These are phyloP conservation scores for Collybia mongolica DNA, from an alignment of 768 basidiomycete genomes.

Conservation along the genomic window DNA sequence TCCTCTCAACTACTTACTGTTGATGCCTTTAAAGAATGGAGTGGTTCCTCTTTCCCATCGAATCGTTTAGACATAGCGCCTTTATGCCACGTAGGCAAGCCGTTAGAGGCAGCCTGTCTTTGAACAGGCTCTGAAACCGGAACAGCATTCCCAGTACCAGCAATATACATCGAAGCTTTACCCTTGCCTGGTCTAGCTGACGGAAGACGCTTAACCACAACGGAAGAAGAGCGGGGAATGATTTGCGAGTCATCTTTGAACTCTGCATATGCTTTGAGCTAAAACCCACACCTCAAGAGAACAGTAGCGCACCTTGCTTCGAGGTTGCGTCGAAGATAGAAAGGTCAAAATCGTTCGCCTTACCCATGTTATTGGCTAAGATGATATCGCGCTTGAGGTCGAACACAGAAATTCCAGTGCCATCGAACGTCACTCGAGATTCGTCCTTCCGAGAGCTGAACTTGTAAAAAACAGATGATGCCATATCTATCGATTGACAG, in stretches of 20 bases:
- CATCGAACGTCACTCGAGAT: slow-evolving; percentile 95
- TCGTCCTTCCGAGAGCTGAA: slow-evolving; percentile 96
- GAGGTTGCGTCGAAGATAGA: slow-evolving; percentile 80
- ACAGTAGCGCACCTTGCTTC: slow-evolving; percentile 72
- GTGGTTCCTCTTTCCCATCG: slow-evolving; percentile 73
- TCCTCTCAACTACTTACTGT: slow-evolving; percentile 21
- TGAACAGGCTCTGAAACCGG: slow-evolving; percentile 50
- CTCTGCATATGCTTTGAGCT: slow-evolving; percentile 45
- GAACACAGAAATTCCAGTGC: slow-evolving; percentile 98
- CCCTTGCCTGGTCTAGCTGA: slow-evolving; percentile 80
- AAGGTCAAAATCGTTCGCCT: slow-evolving; percentile 97
- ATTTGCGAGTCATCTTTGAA: slow-evolving; percentile 89
- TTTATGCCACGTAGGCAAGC: slow-evolving; percentile 56
- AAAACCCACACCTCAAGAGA: neutral
- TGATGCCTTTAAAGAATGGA: slow-evolving; percentile 30
- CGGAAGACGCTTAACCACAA: slow-evolving; percentile 90
- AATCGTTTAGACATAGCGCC: slow-evolving; percentile 87
- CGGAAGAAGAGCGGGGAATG: slow-evolving; percentile 92
- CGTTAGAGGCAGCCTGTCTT: slow-evolving; percentile 32
- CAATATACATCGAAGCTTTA: slow-evolving; percentile 75
- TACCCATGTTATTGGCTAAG: slow-evolving; percentile 91
- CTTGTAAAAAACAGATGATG: slow-evolving; percentile 97
- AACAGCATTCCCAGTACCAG: slow-evolving; percentile 38
- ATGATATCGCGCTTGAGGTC: slow-evolving; percentile 99
- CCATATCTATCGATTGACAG: slow-evolving; percentile 54